Evolutionary conservation across 441 rosid genomes (phyloP).

Genomic region (Arabidopsis lyrata): DNA sequence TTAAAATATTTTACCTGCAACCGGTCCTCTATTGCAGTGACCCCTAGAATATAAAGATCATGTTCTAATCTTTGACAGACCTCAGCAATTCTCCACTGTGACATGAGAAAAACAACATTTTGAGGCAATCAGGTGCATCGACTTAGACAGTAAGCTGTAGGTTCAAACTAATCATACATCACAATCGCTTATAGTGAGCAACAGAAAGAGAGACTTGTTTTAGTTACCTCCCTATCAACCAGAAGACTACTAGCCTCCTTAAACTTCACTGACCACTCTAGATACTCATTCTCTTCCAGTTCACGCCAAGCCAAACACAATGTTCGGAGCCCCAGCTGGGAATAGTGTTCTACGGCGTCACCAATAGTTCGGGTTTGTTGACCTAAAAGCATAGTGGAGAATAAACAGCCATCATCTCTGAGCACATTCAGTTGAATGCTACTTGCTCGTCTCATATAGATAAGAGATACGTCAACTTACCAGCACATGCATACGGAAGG

Average conservation of each 20-base stretch:
- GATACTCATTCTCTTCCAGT: conserved; percentile 84
- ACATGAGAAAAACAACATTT: conserved; percentile 39
- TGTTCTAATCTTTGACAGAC: conserved; percentile 92
- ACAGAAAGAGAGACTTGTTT: conserved; percentile 28
- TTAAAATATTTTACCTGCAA: conserved; percentile 68
- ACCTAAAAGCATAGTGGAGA: conserved; percentile 55
- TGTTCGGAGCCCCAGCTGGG: conserved; percentile 93
- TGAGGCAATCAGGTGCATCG: conserved; percentile 41
- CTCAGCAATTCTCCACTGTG: conserved; percentile 99
- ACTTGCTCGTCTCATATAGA: conserved; percentile 20
- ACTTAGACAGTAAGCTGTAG: conserved; percentile 21
- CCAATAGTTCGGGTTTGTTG: conserved; percentile 83
- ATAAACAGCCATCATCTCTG: conserved; percentile 24
- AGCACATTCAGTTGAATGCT: conserved; percentile 18
- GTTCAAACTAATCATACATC: conserved; percentile 7
- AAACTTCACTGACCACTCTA: conserved; percentile 84
- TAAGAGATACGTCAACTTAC: conserved; percentile 50
- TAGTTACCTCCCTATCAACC: conserved; percentile 93
- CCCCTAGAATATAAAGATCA: conserved; percentile 93
- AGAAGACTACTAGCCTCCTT: conserved; percentile 86
- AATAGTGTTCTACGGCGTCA: conserved; percentile 95
- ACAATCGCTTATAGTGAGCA: conserved; percentile 22
- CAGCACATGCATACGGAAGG: conserved; percentile 79
- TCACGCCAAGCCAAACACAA: conserved; percentile 98
- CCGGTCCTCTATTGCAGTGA: conserved; percentile 97